Evolutionary conservation across 257 asterid species (phyloP), one percentile per base, ranked within the genome.

Genomic region (Nicotiana sylvestris): DNA sequence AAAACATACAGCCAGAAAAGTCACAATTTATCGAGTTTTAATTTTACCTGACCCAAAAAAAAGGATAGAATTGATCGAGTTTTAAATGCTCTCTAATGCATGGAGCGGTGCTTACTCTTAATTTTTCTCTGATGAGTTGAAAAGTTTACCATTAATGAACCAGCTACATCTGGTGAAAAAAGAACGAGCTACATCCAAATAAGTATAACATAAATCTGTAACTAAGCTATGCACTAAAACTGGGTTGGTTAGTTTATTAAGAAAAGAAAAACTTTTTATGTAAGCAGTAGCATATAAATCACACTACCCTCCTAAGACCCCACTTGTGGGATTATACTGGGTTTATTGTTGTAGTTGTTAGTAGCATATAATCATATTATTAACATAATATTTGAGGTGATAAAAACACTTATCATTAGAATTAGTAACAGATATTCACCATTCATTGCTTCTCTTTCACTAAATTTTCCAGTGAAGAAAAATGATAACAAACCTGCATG

Each of bases 401-500:
- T 29, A 16, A 76, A 53, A 76, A 76, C 80, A 76, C 27, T 15
- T 76, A 76, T 27, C 80, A 49, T 51, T 27, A 74, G 64, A 51
- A 7, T 15, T 25, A 27, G 27, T 49, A 74, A 15, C 64, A 51
- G 64, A 51, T 74, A 49, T 74, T 70, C 27, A 13, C 43, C 64
- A 51, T 74, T 49, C 62, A 74, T 51, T 29, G 43, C 80, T 58
- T 76, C 29, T 49, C 64, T 76, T 51, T 16, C 62, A 76, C 80
- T 72, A 39, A 1, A 51, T 49, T 51, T 76, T 51, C 80, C 80
- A 29, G 64, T 51, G 43, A 76, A 85, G 69, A 82, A 82, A 74
- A 32, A 76, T 21, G 37, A 67, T 32, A 62, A 86, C 95, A 84
- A 87, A 96, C 99, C 99, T 96, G 99, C 51, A 90, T 88, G 85